Conservation (phyloP, 164 flowering plant genomes). For the Litsea cubeba region DNA sequence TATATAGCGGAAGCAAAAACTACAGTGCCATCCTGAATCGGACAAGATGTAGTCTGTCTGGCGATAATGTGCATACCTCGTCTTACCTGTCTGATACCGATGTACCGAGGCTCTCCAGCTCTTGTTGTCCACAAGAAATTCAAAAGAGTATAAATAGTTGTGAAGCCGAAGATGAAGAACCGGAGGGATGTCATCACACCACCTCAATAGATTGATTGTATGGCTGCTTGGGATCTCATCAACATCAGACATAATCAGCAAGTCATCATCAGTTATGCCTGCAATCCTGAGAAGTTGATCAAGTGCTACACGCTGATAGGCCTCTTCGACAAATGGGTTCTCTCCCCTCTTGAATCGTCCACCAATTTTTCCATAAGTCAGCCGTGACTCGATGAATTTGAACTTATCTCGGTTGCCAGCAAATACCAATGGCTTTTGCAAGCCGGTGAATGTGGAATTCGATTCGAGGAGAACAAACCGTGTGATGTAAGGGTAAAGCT, state of each 20-base stretch:
- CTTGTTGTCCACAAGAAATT: slow-evolving; percentile 55
- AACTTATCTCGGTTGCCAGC: slow-evolving; percentile 48
- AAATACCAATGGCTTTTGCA: slow-evolving; percentile 59
- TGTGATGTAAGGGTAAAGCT: slow-evolving; percentile 69
- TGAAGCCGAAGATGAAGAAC: slow-evolving; percentile 68
- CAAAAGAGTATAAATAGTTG: slow-evolving; percentile 83
- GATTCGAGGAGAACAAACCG: slow-evolving; percentile 89
- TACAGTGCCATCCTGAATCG: slow-evolving; percentile 96
- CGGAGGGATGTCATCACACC: slow-evolving; percentile 88
- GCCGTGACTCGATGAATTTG: slow-evolving; percentile 53
- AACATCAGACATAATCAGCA: slow-evolving; percentile 92
- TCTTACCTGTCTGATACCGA: slow-evolving; percentile 57
- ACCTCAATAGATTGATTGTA: slow-evolving; percentile 74
- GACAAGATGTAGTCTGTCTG: slow-evolving; percentile 67
- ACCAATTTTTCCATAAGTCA: slow-evolving; percentile 73
- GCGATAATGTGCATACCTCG: slow-evolving; percentile 80
- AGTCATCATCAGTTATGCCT: slow-evolving; percentile 80
- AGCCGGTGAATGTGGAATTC: slow-evolving; percentile 81
- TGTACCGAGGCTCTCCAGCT: slow-evolving; percentile 95
- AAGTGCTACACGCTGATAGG: slow-evolving; percentile 82
- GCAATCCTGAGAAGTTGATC: slow-evolving; percentile 76
- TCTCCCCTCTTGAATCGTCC: slow-evolving; percentile 78
- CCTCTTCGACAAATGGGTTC: slow-evolving; percentile 89
- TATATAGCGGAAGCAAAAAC: slow-evolving; percentile 85
- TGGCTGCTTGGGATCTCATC: slow-evolving; percentile 92